Percentiles rank a stretch among this genome's conserved stretches.
Conservation (phyloP, 2,329 filamentous ascomycete genomes). For the Blumeriella jaapii region DNA sequence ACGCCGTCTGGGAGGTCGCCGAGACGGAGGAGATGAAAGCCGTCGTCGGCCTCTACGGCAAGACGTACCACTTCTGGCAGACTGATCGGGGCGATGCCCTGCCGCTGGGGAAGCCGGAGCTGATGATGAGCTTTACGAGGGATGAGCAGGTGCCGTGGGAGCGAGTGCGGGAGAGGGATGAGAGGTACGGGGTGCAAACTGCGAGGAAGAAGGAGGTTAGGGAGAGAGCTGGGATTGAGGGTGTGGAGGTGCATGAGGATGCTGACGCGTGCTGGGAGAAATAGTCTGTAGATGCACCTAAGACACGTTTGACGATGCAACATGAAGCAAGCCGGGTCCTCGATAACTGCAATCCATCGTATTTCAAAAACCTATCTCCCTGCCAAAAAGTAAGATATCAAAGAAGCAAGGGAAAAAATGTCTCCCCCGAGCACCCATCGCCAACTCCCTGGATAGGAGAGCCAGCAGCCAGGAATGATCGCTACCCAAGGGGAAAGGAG, state of each 20-base stretch:
- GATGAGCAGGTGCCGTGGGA: conserved; percentile 31
- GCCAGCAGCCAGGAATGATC: conserved; percentile 14
- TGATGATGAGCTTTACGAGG: conserved; percentile 52
- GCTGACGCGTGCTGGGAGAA: conserved; percentile 37
- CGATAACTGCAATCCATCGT: no score
- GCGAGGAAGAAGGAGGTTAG: conserved; percentile 41
- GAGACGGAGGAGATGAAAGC: conserved; percentile 75
- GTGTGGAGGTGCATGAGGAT: conserved; percentile 34
- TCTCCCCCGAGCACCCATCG: conserved; percentile 31
- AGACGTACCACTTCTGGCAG: conserved; percentile 82
- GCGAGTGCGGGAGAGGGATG: conserved; percentile 31
- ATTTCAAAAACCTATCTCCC: no score
- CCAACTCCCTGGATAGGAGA: conserved; percentile 24
- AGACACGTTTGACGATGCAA: no score
- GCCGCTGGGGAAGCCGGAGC: conserved; percentile 46
- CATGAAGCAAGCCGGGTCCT: no score
- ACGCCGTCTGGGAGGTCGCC: conserved; percentile 57
- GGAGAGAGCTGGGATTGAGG: conserved; percentile 34
- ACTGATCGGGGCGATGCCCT: conserved; percentile 59
- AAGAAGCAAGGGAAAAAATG: no score
- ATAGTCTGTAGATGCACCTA: neutral
- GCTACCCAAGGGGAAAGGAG: conserved; percentile 25
- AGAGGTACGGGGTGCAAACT: conserved; percentile 40
- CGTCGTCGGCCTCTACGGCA: conserved; percentile 65
- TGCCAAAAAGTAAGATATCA: no score